phyloP scores from a whole-genome alignment of 768 basidiomycete genomes.

The Heimioporus sp. region DNA sequence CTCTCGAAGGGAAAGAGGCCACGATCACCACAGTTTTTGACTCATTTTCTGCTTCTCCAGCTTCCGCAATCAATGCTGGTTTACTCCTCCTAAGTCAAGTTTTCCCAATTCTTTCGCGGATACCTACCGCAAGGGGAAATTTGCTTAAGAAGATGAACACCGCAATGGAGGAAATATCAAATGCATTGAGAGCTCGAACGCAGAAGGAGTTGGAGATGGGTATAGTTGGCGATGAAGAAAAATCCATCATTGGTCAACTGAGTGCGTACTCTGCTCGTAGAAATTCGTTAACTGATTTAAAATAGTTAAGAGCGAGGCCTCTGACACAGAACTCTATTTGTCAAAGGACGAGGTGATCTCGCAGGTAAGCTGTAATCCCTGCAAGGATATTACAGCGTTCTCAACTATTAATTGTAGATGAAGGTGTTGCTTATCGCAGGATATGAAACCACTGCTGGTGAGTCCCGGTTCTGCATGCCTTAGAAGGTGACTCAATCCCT shows the following conservation, averaged over 20 bases:
- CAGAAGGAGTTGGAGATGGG: slow-evolving; percentile 31
- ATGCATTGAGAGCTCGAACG: slow-evolving; percentile 37
- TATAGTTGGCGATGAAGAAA: slow-evolving; percentile 21
- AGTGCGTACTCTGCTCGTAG: slow-evolving; percentile 20
- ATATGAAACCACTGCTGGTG: slow-evolving; percentile 25
- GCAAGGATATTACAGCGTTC: background rate
- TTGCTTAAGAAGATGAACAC: slow-evolving; percentile 28
- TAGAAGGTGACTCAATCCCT: background rate
- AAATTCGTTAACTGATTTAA: background rate
- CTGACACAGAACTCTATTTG: slow-evolving; percentile 24
- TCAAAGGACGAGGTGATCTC: slow-evolving; percentile 27
- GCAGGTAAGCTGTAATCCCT: slow-evolving; percentile 11
- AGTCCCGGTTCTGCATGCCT: background rate
- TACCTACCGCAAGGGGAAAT: slow-evolving; percentile 38
- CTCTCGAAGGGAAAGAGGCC: slow-evolving; percentile 47
- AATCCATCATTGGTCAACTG: slow-evolving; percentile 25
- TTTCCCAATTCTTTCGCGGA: slow-evolving; percentile 33
- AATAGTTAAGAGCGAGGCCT: slow-evolving; percentile 38
- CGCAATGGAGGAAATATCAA: slow-evolving; percentile 41
- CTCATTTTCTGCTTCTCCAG: slow-evolving; percentile 23
- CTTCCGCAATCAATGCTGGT: slow-evolving; percentile 27
- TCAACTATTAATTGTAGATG: slow-evolving; percentile 12
- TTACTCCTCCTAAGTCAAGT: slow-evolving; percentile 36
- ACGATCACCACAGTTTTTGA: slow-evolving; percentile 42
- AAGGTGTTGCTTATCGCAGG: slow-evolving; percentile 19